Evolutionary conservation across 2,329 filamentous ascomycete genomes (phyloP).

Genomic region (Neoscytalidium dimidiatum): DNA sequence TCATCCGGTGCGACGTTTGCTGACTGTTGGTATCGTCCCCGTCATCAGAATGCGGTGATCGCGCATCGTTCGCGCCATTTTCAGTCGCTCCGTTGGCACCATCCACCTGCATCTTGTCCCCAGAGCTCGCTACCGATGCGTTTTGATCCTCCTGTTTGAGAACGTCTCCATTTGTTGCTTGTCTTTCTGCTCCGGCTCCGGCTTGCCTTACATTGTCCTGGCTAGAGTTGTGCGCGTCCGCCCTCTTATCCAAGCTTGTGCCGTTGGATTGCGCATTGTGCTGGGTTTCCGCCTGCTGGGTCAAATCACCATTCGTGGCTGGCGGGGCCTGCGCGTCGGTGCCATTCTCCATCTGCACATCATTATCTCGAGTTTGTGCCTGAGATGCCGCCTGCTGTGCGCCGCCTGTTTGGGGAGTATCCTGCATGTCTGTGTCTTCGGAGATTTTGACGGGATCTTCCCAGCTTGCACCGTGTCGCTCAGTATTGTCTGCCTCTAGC

Average conservation of each 20-base stretch:
- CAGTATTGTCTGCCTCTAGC: not conserved
- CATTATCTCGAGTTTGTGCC: not conserved
- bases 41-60: not conserved
- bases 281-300: not conserved
- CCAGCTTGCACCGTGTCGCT: constrained; percentile 7
- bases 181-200: not conserved
- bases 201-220: not conserved
- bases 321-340: not conserved
- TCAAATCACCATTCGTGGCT: not conserved
- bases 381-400: not conserved
- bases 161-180: not conserved
- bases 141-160: not conserved
- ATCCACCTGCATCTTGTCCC: constrained; percentile 17
- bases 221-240: not conserved
- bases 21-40: constrained; percentile 24
- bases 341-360: constrained; percentile 14
- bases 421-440: constrained; percentile 1
- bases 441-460: constrained; percentile 2
- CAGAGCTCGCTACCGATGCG: not conserved
- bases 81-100: not conserved
- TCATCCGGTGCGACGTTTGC: constrained; percentile 53
- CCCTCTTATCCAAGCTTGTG: not conserved
- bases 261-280: not conserved
- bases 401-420: not conserved
- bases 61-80: not conserved